These are phyloP conservation scores for Suillus sp. DNA, from an alignment of 768 basidiomycete species.

Conservation along the genomic window DNA sequence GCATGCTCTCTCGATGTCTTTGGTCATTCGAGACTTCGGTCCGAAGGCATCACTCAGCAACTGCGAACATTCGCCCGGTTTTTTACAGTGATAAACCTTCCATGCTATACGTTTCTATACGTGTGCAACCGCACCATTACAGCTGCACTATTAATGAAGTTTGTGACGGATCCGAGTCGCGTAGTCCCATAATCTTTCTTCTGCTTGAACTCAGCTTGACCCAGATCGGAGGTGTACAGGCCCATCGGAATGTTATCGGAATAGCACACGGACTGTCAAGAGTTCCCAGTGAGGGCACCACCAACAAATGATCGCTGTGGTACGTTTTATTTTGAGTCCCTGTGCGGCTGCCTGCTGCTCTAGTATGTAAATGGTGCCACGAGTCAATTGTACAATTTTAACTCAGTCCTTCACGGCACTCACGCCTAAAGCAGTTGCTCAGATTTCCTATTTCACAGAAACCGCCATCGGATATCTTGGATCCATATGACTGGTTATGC, in stretches of 20 bases:
- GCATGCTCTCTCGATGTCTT: background rate
- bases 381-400: conserved; percentile 5
- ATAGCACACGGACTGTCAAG: background rate
- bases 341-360: background rate
- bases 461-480: background rate
- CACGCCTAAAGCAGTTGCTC: background rate
- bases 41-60: background rate
- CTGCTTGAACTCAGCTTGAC: background rate
- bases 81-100: background rate
- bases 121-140: background rate
- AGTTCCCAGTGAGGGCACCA: background rate
- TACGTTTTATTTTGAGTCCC: background rate
- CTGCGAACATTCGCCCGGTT: background rate
- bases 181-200: background rate
- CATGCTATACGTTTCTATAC: background rate
- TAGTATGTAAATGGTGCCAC: background rate
- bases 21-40: background rate
- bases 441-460: background rate
- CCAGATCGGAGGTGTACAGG: background rate
- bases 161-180: background rate
- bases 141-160: background rate
- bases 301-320: background rate
- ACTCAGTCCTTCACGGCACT: background rate
- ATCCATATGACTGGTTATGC: conserved; percentile 6
- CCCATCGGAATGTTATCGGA: background rate